A percentile compares a stretch with the other conserved stretches of the same genome.
These are phyloP conservation scores for Musa acuminata DNA, from an alignment of 176 grass and related monocot genomes.

Conservation along the genomic window DNA sequence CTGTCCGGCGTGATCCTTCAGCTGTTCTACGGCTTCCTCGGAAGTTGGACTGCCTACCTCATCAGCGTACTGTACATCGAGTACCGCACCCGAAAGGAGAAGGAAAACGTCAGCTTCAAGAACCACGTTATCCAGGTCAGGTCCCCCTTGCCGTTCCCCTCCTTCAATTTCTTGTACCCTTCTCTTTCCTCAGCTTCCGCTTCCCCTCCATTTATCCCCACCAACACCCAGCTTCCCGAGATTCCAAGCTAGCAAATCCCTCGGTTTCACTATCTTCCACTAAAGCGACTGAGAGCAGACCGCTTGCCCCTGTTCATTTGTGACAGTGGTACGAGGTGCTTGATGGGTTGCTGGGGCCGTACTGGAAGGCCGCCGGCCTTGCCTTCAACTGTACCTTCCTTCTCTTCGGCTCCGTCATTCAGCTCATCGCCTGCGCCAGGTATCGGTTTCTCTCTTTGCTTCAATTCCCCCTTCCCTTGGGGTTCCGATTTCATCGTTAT, in stretches of 20 bases:
- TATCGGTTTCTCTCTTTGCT: background rate
- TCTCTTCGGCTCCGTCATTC: background rate
- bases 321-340: conserved; percentile 4
- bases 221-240: background rate
- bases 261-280: too few relatives aligned
- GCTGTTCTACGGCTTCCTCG: conserved; percentile 1
- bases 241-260: background rate
- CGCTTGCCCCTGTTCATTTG: background rate
- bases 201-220: background rate
- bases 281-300: too few relatives aligned
- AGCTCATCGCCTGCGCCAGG: conserved; percentile 1
- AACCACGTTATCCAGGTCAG: conserved; percentile 10
- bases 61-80: conserved; percentile 2
- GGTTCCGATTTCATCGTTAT: too few relatives aligned
- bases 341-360: conserved; percentile 1
- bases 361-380: background rate
- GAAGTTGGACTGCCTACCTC: background rate
- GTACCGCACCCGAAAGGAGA: conserved; percentile 1
- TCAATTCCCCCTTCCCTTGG: too few relatives aligned
- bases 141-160: background rate
- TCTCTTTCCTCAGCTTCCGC: background rate
- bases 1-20: background rate
- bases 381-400: conserved; percentile 4
- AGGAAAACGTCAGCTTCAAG: conserved; percentile 2
- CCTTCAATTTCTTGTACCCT: background rate